Evolutionary conservation across 192 early-diverging fungal genomes (phyloP).

Genomic region (Coemansia sp.): DNA sequence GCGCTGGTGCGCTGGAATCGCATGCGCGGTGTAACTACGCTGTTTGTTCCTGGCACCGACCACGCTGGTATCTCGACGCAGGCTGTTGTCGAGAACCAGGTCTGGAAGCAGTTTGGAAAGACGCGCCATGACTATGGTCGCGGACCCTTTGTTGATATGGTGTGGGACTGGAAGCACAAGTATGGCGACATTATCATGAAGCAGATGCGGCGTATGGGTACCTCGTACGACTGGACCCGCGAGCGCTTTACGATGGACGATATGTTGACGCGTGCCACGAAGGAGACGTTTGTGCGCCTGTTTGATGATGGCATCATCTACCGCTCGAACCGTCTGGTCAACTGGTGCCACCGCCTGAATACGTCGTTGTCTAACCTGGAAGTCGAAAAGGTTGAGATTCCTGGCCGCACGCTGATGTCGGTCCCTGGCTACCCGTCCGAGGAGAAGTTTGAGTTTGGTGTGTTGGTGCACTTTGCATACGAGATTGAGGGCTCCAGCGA

Average conservation of each 20-base stretch:
- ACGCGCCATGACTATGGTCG: constrained; percentile 94
- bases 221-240: constrained; percentile 92
- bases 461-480: constrained; percentile 94
- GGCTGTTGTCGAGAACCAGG: constrained; percentile 93
- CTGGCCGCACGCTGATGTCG: constrained; percentile 78
- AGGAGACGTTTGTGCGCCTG: constrained; percentile 91
- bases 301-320: constrained; percentile 96
- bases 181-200: constrained; percentile 79
- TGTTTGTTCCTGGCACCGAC: constrained; percentile 94
- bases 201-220: constrained; percentile 87
- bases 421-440: constrained; percentile 91
- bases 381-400: constrained; percentile 87
- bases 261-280: constrained; percentile 76
- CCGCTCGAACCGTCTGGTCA: constrained; percentile 93
- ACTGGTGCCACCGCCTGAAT: constrained; percentile 96
- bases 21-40: constrained; percentile 93
- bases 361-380: constrained; percentile 97
- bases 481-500: constrained; percentile 82
- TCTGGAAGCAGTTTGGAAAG: constrained; percentile 79
- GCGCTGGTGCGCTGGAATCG: constrained; percentile 93
- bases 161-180: constrained; percentile 95
- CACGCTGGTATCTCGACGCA: constrained; percentile 98
- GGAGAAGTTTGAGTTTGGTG: constrained; percentile 98
- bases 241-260: constrained; percentile 92
- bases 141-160: constrained; percentile 80